A percentile compares a stretch with the other conserved stretches of the same genome.
Conservation (phyloP, 192 early-diverging fungal species). For the Gigaspora rosea region DNA sequence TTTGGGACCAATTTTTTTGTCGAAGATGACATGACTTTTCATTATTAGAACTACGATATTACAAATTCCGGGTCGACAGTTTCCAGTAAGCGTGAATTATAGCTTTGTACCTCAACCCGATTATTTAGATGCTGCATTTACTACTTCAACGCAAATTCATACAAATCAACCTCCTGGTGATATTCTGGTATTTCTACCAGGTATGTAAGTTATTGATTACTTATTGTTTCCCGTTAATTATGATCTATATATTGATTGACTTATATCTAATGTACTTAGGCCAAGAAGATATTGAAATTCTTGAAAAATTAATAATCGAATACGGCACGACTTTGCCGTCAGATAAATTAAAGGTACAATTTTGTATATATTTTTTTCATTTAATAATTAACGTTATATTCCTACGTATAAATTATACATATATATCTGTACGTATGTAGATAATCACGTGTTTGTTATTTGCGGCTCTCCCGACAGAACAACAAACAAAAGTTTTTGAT, state of each 20-base stretch:
- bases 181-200: slow-evolving; percentile 92
- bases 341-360: slow-evolving; percentile 31
- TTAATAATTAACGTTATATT: not conserved
- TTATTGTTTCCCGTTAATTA: not conserved
- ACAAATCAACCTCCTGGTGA: slow-evolving; percentile 83
- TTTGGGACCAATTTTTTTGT: too few relatives aligned
- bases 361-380: not conserved
- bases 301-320: slow-evolving; percentile 82
- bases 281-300: slow-evolving; percentile 93
- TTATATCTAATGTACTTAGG: slow-evolving; percentile 34
- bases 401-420: not conserved
- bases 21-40: too few relatives aligned
- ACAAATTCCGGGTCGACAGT: slow-evolving; percentile 88
- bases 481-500: slow-evolving; percentile 90
- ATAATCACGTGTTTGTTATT: slow-evolving; percentile 88
- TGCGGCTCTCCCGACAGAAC: slow-evolving; percentile 85
- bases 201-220: slow-evolving; percentile 40
- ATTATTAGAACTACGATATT: slow-evolving; percentile 64
- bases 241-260: not conserved
- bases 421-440: slow-evolving; percentile 29
- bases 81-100: slow-evolving; percentile 83
- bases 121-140: slow-evolving; percentile 87
- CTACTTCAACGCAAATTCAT: slow-evolving; percentile 89
- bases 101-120: slow-evolving; percentile 81
- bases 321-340: slow-evolving; percentile 64